Conservation (phyloP, 106 monocot species). For the Dendrobium catenatum region DNA sequence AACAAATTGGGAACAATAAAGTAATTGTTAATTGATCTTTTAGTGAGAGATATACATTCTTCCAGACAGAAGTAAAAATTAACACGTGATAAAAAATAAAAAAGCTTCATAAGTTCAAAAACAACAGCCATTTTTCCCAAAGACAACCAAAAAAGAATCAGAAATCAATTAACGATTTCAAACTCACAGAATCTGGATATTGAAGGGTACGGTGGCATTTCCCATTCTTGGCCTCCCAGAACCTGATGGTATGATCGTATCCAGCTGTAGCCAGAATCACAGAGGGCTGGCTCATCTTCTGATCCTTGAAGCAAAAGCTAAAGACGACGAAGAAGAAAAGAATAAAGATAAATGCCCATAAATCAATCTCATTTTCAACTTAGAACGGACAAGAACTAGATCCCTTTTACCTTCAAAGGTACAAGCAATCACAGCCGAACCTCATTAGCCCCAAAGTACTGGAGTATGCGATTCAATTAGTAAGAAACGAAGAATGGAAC, state of each 20-base stretch:
- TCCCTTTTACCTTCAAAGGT: no score
- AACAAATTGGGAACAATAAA: no score
- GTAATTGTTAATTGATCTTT: no score
- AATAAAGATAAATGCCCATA: neutral
- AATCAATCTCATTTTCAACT: neutral
- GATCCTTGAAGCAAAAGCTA: neutral
- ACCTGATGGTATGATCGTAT: slow-evolving; percentile 71
- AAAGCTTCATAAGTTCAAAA: neutral
- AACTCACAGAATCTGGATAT: slow-evolving; percentile 57
- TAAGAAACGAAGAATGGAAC: neutral
- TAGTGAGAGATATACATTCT: no score
- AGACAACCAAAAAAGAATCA: neutral
- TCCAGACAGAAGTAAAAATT: no score
- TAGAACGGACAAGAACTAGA: neutral
- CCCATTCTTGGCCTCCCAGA: slow-evolving; percentile 80
- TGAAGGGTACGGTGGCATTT: slow-evolving; percentile 69
- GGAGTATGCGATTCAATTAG: neutral
- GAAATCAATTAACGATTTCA: neutral
- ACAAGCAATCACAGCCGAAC: neutral
- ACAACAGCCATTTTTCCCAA: no score
- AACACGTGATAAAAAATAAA: no score
- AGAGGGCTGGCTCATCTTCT: slow-evolving; percentile 55
- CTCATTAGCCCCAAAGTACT: neutral
- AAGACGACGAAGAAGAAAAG: neutral
- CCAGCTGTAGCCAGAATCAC: slow-evolving; percentile 69